Percentiles rank a stretch among this genome's conserved stretches.
These are phyloP conservation scores for Parathielavia hyrcaniae DNA, from an alignment of 495 filamentous ascomycete genomes.

Conservation along the genomic window DNA sequence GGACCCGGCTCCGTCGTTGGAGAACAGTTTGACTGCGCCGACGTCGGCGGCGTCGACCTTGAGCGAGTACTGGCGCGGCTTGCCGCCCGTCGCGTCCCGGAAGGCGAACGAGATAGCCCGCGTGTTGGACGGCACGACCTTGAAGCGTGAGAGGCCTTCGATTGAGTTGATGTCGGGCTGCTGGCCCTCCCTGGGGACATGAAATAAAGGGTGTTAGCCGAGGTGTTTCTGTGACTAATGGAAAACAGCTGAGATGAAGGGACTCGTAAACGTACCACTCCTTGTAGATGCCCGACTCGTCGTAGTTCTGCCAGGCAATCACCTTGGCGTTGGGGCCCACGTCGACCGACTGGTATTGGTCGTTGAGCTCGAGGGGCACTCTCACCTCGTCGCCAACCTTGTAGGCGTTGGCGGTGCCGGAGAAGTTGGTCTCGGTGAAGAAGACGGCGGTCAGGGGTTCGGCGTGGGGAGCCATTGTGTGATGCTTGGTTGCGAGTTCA, in stretches of 20 bases:
- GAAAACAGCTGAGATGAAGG: too few relatives aligned
- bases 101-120: slow-evolving; percentile 10
- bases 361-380: slow-evolving; percentile 3
- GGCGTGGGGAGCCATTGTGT: not conserved
- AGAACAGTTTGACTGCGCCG: not conserved
- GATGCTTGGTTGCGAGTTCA: too few relatives aligned
- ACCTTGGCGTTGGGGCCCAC: slow-evolving; percentile 11
- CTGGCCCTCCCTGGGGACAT: not conserved
- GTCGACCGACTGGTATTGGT: slow-evolving; percentile 10
- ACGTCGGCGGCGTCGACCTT: too few relatives aligned
- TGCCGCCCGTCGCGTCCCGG: slow-evolving; percentile 8
- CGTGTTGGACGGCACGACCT: not conserved
- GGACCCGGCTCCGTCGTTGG: slow-evolving; percentile 6
- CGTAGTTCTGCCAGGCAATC: slow-evolving; percentile 15
- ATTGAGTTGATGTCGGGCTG: slow-evolving; percentile 7
- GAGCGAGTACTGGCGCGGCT: not conserved
- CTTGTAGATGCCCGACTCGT: slow-evolving; percentile 1
- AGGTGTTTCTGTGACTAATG: too few relatives aligned
- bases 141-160: slow-evolving; percentile 6
- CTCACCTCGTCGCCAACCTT: not conserved
- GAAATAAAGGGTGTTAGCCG: too few relatives aligned
- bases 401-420: not conserved
- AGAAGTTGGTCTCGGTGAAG: slow-evolving; percentile 4
- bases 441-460: slow-evolving; percentile 5
- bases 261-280: slow-evolving; percentile 5